Evolutionary conservation across 2,329 filamentous ascomycete genomes (phyloP).

Genomic region (Penicillium sp.): DNA sequence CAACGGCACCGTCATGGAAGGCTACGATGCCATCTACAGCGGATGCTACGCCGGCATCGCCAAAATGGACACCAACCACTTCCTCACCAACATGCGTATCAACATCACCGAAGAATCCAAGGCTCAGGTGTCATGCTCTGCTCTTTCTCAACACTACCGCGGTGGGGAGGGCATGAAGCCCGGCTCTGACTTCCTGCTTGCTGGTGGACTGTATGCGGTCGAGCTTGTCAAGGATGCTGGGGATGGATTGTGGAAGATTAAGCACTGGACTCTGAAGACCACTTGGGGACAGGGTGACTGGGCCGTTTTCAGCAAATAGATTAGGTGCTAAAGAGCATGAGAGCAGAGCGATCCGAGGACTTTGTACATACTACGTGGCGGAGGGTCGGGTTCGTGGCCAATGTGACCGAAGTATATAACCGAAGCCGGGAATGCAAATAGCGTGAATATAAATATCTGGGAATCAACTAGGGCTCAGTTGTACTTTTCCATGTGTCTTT

Average conservation of each 20-base stretch:
- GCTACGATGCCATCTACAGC: slow-evolving; percentile 21
- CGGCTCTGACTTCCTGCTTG: slow-evolving; percentile 24
- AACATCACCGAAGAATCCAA: slow-evolving; percentile 14
- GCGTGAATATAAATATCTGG: neutral
- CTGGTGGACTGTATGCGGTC: slow-evolving; percentile 29
- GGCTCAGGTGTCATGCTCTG: slow-evolving; percentile 18
- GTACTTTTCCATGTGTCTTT: neutral
- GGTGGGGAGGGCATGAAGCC: slow-evolving; percentile 28
- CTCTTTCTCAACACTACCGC: slow-evolving; percentile 24
- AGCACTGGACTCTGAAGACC: slow-evolving; percentile 30
- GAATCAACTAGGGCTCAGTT: neutral
- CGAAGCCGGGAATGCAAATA: neutral
- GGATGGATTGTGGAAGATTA: slow-evolving; percentile 39
- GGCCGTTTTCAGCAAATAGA: neutral
- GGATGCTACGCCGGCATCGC: slow-evolving; percentile 22
- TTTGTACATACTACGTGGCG: neutral
- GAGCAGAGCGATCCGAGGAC: neutral
- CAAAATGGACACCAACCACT: slow-evolving; percentile 33
- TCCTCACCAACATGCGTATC: slow-evolving; percentile 26
- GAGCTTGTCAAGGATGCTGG: slow-evolving; percentile 32
- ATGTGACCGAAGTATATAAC: neutral
- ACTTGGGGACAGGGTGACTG: slow-evolving; percentile 31
- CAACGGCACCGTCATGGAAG: slow-evolving; percentile 22
- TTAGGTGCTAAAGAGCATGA: neutral
- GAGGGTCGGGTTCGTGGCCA: neutral